Evolutionary conservation across 208 protist genomes (phyloP), one percentile per base, ranked within the genome.

Genomic region (Balamuthia mandrillaris): DNA sequence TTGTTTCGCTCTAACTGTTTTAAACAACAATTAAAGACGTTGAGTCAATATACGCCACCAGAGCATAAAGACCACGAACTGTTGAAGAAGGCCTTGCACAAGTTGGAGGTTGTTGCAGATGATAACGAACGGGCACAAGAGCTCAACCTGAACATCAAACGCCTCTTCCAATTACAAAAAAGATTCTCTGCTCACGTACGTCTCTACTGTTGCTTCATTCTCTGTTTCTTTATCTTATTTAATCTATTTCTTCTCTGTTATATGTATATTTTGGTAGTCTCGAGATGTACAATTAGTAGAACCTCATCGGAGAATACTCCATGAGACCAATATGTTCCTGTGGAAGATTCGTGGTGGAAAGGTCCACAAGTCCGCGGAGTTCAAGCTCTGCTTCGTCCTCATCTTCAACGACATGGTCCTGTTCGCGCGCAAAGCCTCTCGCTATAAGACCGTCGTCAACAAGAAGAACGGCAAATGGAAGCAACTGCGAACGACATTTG

Each of bases 361-460:
- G n/a, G n/a, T n/a, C n/a, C n/a, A n/a, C n/a, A n/a, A n/a, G n/a
- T n/a, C n/a, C n/a, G n/a, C n/a, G n/a, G n/a, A n/a, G n/a, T n/a
- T n/a, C n/a, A n/a, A n/a, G n/a, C n/a, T n/a, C n/a, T n/a, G n/a
- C n/a, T n/a, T n/a, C n/a, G n/a, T n/a, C 35, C 44, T 81, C n/a
- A 41, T 81, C 45, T 81, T 81, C 72, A 81, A 81, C 52, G 72
- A 81, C 52, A 81, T 81, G 31, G 41, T 81, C 52, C 54, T 81
- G 47, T 4, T 81, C 33, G 42, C 72, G 18, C n/a, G n/a, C n/a
- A n/a, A n/a, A n/a, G n/a, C n/a, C n/a, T n/a, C n/a, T n/a, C n/a
- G n/a, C n/a, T n/a, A n/a, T n/a, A n/a, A n/a, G n/a, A n/a, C n/a
- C n/a, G n/a, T n/a, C n/a, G n/a, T n/a, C n/a, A n/a, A n/a, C n/a